Evolutionary conservation across 768 basidiomycete species (phyloP).

Genomic region (Rickenella mellea): DNA sequence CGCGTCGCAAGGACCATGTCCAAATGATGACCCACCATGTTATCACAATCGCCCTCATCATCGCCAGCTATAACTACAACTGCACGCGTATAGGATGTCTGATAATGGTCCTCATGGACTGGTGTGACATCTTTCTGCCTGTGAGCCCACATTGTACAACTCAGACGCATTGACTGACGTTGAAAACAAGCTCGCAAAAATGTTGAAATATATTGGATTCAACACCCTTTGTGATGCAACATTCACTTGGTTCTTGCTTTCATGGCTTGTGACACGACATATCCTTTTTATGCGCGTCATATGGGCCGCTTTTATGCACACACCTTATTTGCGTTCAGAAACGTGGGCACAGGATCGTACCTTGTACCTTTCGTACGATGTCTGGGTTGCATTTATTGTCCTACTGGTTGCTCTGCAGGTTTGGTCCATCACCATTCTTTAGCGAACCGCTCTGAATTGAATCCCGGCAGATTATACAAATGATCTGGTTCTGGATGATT

Average conservation of each 20-base stretch:
- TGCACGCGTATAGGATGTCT: constrained; percentile 85
- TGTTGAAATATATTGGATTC: constrained; percentile 77
- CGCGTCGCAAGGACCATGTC: constrained; percentile 80
- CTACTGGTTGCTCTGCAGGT: constrained; percentile 61
- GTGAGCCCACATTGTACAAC: constrained; percentile 36
- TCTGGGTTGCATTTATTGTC: constrained; percentile 37
- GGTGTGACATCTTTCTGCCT: constrained; percentile 85
- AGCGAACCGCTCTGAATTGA: not conserved
- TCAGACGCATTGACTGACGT: not conserved
- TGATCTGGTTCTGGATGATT: constrained; percentile 84
- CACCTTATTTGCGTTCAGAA: constrained; percentile 37
- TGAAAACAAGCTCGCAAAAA: constrained; percentile 73
- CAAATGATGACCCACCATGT: constrained; percentile 98
- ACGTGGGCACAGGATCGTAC: constrained; percentile 53
- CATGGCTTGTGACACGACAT: constrained; percentile 89
- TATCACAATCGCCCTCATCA: constrained; percentile 75
- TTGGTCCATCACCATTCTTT: constrained; percentile 7
- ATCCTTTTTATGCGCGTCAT: constrained; percentile 70
- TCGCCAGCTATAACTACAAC: constrained; percentile 69
- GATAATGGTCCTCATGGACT: constrained; percentile 90
- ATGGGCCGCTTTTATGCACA: constrained; percentile 45
- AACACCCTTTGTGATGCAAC: constrained; percentile 58
- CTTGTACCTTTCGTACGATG: constrained; percentile 39
- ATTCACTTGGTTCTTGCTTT: constrained; percentile 77
- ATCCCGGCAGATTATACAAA: constrained; percentile 50